These are phyloP conservation scores for Boletellus sp. DNA, from an alignment of 768 basidiomycete genomes.

Conservation along the genomic window DNA sequence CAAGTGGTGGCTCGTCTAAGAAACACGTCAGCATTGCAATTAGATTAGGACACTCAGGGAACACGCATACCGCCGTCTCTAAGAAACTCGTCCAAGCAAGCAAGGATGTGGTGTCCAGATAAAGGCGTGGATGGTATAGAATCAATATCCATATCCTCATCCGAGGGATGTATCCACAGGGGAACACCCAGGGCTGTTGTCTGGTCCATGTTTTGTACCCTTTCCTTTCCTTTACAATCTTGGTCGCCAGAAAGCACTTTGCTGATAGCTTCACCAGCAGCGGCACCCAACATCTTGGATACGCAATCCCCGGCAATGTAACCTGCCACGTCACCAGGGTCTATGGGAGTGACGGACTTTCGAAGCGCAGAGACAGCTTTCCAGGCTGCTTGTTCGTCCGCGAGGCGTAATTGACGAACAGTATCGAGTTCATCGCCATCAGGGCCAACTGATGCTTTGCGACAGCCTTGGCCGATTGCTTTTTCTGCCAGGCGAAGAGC, in stretches of 20 bases:
- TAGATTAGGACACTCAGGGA: neutral
- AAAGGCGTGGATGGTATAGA: conserved; percentile 4
- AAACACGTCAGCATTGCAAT: neutral
- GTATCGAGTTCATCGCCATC: conserved; percentile 23
- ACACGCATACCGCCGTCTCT: conserved; percentile 35
- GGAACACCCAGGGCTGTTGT: conserved; percentile 21
- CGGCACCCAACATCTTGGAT: conserved; percentile 24
- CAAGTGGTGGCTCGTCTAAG: conserved; percentile 40
- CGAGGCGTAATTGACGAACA: conserved; percentile 15
- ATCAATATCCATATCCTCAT: conserved; percentile 22
- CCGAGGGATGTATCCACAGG: conserved; percentile 31
- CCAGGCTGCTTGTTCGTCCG: conserved; percentile 39
- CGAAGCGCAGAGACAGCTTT: conserved; percentile 32
- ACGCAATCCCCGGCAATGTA: conserved; percentile 38
- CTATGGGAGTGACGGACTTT: conserved; percentile 15
- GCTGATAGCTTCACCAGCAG: conserved; percentile 40
- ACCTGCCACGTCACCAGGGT: conserved; percentile 19
- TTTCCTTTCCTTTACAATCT: conserved; percentile 25
- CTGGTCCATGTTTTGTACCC: conserved; percentile 23
- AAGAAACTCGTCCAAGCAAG: conserved; percentile 32
- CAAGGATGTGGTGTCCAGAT: conserved; percentile 26
- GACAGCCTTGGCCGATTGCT: conserved; percentile 32
- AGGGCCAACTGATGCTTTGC: conserved; percentile 16
- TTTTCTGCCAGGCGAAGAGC: conserved; percentile 47
- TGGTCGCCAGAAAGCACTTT: conserved; percentile 44